A percentile compares a stretch with the other conserved stretches of the same genome.
Evolutionary conservation across 306 rosid species (phyloP).

Genomic region (Glycyrrhiza uralensis): DNA sequence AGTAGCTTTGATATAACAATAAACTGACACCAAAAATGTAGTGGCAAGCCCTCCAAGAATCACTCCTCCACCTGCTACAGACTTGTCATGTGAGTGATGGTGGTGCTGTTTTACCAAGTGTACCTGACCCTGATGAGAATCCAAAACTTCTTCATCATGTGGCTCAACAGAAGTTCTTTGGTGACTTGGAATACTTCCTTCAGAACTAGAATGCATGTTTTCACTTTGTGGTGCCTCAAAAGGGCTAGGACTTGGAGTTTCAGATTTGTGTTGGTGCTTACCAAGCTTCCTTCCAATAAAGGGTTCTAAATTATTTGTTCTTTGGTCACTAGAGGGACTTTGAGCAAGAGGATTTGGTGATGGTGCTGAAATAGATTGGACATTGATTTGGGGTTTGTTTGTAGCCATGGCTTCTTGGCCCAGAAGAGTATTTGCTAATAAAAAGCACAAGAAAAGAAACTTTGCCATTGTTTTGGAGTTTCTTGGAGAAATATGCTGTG

Average conservation of each 20-base stretch:
- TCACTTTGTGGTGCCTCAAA: constrained; percentile 25
- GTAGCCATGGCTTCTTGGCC: constrained; percentile 29
- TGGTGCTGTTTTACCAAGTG: constrained; percentile 36
- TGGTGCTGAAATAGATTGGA: constrained; percentile 13
- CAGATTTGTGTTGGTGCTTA: constrained; percentile 32
- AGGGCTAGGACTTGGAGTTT: constrained; percentile 33
- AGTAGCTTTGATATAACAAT: constrained; percentile 79
- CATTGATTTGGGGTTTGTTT: constrained; percentile 17
- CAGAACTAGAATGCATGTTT: background rate
- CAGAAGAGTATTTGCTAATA: constrained; percentile 40
- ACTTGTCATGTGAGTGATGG: constrained; percentile 54
- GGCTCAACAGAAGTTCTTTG: constrained; percentile 19
- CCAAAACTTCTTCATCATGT: constrained; percentile 14
- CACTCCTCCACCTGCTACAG: constrained; percentile 74
- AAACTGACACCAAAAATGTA: constrained; percentile 61
- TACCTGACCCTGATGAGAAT: background rate
- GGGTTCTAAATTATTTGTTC: background rate
- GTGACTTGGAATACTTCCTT: constrained; percentile 28
- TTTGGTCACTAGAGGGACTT: constrained; percentile 24
- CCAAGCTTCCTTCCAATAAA: constrained; percentile 56
- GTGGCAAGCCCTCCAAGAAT: constrained; percentile 88
- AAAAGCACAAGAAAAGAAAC: constrained; percentile 38
- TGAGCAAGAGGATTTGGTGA: constrained; percentile 21
- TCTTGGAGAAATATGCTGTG: background rate
- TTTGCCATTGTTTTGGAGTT: constrained; percentile 40